Base-by-base conservation (phyloP, 2,329 filamentous ascomycete species). In the Fusarium compactum region DNA sequence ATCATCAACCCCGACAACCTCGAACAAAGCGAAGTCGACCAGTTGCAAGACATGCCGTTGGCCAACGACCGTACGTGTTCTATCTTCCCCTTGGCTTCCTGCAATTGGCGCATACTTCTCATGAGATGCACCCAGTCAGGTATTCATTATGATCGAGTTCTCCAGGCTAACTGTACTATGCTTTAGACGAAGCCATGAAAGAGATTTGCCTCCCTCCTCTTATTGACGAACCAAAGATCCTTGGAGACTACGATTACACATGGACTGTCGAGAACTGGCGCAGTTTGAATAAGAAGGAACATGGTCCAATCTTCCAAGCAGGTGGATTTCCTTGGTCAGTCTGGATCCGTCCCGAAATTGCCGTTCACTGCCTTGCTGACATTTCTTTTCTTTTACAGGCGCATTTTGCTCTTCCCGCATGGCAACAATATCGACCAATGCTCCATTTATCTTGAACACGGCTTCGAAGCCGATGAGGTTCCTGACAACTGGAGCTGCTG, bases 401-500 rank as follows among this genome's bases (percentile, higher is more conserved):
- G 95, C 76, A 91, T 98, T 74, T 87, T 99, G 16, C 94, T 99
- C 79, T 99, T 99, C 77, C 95, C 96, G 0, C 94, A 91, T 69
- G 96, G 96, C 54, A 99, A 99, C 80, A 95, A 97, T 72, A 92
- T 95, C 59, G 95, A 98, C 72, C 92, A 93, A 77, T 94, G 92
- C 48, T 98, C 96, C 8, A 93, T 99, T 79, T 99, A 98, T 80
- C 89, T 99, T 24, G 96, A 99, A 80, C 96, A 98, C 80, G 96
- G 94, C 46, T 97, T 93, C 81, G 92, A 93, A 25, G 85, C 92
- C 22, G 83, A 82, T 69, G 88, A 89, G 65, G 87, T 95, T 14
- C 94, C 95, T 15, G 93, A 97, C 46, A 92, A 97, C 78, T 99
- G 95, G 94, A 96, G 95, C 80, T 95, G 94, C 75, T 99, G 96